Conservation (phyloP, 768 basidiomycete species). For the Leucosporidium yakuticum region DNA sequence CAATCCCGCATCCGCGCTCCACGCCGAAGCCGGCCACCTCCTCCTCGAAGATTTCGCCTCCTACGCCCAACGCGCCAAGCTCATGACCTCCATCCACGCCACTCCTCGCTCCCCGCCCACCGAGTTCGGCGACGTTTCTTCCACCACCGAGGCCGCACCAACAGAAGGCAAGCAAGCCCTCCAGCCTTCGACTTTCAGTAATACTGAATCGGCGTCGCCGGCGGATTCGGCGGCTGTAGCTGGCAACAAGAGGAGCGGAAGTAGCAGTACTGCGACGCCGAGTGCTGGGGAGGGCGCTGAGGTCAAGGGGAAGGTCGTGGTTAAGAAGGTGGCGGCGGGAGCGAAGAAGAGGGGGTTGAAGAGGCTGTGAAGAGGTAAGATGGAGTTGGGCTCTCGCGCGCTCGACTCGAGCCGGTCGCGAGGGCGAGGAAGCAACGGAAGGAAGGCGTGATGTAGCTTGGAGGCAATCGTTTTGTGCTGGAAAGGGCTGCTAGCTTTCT, state of each 20-base stretch:
- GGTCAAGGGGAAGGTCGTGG: neutral
- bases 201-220: neutral
- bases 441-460: too few species aligned
- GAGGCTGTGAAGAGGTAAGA: neutral
- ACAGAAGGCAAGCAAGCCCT: neutral
- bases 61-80: slow-evolving; percentile 76
- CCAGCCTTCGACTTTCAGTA: neutral
- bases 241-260: neutral
- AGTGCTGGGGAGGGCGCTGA: neutral
- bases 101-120: slow-evolving; percentile 15
- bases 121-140: slow-evolving; percentile 13
- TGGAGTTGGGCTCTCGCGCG: neutral
- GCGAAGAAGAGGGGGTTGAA: neutral
- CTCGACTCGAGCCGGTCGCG: too few species aligned
- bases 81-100: slow-evolving; percentile 88
- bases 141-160: neutral
- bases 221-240: neutral
- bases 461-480: too few species aligned
- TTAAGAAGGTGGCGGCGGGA: neutral
- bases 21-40: slow-evolving; percentile 92
- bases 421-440: too few species aligned
- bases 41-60: slow-evolving; percentile 75
- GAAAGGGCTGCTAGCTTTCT: too few species aligned
- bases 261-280: neutral
- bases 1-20: slow-evolving; percentile 90